Evolutionary conservation across 148 eudicot species (phyloP), one percentile per base, ranked within the genome.

Genomic region (Vaccinium myrtillus): DNA sequence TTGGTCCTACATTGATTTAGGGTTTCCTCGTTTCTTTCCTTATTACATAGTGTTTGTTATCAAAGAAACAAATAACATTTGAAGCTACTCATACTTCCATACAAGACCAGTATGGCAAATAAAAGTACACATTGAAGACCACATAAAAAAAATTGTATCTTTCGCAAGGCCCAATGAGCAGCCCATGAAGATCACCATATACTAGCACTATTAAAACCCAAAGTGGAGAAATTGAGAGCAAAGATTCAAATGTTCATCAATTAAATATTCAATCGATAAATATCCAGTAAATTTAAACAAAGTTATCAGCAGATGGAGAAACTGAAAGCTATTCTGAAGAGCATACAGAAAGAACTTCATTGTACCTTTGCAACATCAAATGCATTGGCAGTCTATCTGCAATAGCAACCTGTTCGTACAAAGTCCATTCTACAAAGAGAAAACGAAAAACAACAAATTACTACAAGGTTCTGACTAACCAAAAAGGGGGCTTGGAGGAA

Each of bases 371-470:
- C 97, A 87, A 93, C 87, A 84, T 92, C 98, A n/a, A 81, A 89
- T 92, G 84, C 88, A 88, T 82, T 94, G 94, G 85, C 98, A 94
- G 90, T 96, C 99, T 94, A 96, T 90, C 99, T 84, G 99, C 99
- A 86, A 91, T 83, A 78, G 99, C 97, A 21, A 96, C 99, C 88
- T 96, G 98, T 90, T 96, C 98, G 70, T 91, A 96, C 48, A 96
- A 87, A 27, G 97, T 96, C 99, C 99, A 96, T 87, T 91, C 99
- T 96, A 87, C 87, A 94, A 0, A 36, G 39, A 61, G 76, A 56
- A 80, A 27, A 59, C 12, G 70, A 78, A 63, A 63, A 59, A 63
- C 69, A 63, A 21, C 23, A 63, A 19, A 21, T n/a, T 63, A 63
- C 27, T 77, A n/a, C 43, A n/a, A 63, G 56, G 25, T 23, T 51